Evolutionary conservation across 1,139 yeast species (phyloP).

Genomic region (Candida labiduridarum): DNA sequence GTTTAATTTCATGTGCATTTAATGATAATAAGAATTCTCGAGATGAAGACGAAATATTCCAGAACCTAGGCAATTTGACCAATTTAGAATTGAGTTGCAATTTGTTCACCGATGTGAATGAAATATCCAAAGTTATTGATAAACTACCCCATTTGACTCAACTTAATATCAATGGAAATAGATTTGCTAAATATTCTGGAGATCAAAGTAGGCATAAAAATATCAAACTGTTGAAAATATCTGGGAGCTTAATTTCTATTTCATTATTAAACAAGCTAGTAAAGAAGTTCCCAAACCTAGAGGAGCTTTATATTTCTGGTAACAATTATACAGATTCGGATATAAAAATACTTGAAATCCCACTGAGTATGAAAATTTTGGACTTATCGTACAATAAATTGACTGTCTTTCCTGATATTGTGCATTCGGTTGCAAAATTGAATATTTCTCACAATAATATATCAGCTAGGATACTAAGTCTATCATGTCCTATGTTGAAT

Average conservation of each 20-base stretch:
- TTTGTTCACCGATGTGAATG: constrained; percentile 45
- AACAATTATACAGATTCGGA: constrained; percentile 40
- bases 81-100: constrained; percentile 67
- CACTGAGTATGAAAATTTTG: constrained; percentile 22
- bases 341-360: constrained; percentile 11
- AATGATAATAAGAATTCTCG: constrained; percentile 8
- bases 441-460: constrained; percentile 30
- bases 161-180: constrained; percentile 66
- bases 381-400: constrained; percentile 52
- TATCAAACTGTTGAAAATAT: constrained; percentile 23
- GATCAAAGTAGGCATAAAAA: constrained; percentile 22
- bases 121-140: constrained; percentile 39
- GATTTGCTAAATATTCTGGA: constrained; percentile 40
- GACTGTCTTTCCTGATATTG: constrained; percentile 29
- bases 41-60: constrained; percentile 12
- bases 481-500: constrained; percentile 9
- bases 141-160: constrained; percentile 38
- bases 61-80: constrained; percentile 27
- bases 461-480: constrained; percentile 14
- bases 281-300: constrained; percentile 44
- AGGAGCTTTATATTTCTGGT: constrained; percentile 47
- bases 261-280: constrained; percentile 22
- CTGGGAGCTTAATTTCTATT: constrained; percentile 38
- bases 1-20: constrained; percentile 25
- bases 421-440: constrained; percentile 11